Evolutionary conservation across 1,284 basidiomycete genomes (phyloP), one percentile per base, ranked within the genome.

Genomic region (Cryptococcus sp.): DNA sequence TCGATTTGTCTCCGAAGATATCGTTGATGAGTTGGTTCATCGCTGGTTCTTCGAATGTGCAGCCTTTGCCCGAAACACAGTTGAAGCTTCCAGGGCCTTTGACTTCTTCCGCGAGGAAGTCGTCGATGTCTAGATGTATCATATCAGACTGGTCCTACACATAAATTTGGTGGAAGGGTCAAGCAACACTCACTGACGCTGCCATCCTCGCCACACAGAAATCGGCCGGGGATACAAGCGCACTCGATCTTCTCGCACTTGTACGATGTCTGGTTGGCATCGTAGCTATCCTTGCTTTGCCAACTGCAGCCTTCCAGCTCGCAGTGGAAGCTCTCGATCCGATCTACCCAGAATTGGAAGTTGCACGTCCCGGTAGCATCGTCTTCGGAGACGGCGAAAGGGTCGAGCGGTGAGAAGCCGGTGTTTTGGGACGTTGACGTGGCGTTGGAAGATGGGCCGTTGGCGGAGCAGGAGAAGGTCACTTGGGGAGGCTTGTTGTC

Each of bases 331-430:
- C 91, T 94, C 75, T 99, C 94, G 56, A 91, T 84, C 66, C 88
- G 84, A 8, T 90, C 92, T 7, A 93, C 92, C 94, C 94, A 99
- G 81, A 99, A 99, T 78, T 98, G 93, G 83, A 97, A 97, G 44
- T 87, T 85, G 74, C 93, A 97, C 1, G 85, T 84, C n/a, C 79
- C 79, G 40, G 57, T 53, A 17, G 61, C 63, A 23, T 72, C 62
- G 3, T 65, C 64, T 10, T 27, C 48, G 3, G 53, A n/a, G 1
- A 22, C 38, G 7, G 47, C 23, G 8, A 41, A 53, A 17, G 17
- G 50, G 20, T 51, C 60, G 45, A 40, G 31, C 41, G 56, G 45
- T 4, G 60, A 23, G 17, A 41, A 27, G 39, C 13, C 25, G 16
- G 31, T 19, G 23, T 39, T 35, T 41, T 5, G 40, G 42, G 38